Conservation (phyloP, 345 rosid genomes). For the Moricandia arvensis region DNA sequence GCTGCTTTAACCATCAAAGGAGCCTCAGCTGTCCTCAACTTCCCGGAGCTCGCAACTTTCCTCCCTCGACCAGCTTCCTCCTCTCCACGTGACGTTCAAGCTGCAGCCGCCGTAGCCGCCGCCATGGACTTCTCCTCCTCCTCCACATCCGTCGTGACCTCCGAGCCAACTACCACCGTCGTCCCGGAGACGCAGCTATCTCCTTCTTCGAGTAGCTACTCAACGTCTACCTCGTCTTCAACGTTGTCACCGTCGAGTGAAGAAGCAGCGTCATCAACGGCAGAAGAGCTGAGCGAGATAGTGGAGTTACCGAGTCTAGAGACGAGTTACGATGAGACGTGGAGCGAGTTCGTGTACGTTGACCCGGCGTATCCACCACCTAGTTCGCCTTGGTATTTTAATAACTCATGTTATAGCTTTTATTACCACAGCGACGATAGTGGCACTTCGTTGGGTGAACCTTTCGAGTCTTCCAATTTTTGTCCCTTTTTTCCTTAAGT, state of each 20-base stretch:
- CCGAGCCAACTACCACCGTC: conserved; percentile 15
- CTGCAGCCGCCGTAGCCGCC: conserved; percentile 91
- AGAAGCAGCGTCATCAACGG: conserved; percentile 48
- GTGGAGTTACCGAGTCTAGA: conserved; percentile 77
- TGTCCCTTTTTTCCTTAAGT: conserved; percentile 30
- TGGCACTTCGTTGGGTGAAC: conserved; percentile 33
- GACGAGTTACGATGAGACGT: conserved; percentile 46
- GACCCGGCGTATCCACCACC: conserved; percentile 53
- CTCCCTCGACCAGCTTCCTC: conserved; percentile 77
- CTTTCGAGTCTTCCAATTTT: conserved; percentile 40
- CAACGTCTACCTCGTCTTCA: conserved; percentile 4
- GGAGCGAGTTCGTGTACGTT: conserved; percentile 57
- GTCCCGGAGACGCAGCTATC: conserved; percentile 1
- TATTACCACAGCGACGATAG: conserved; percentile 41
- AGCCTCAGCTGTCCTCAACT: conserved; percentile 71
- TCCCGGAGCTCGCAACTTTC: conserved; percentile 68
- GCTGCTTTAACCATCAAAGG: conserved; percentile 91
- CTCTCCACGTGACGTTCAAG: conserved; percentile 86
- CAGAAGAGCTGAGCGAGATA: conserved; percentile 74
- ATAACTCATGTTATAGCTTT: conserved; percentile 37
- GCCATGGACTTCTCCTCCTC: conserved; percentile 52
- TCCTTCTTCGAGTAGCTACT: conserved; percentile 14
- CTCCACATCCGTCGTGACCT: not conserved
- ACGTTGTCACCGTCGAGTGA: conserved; percentile 25
- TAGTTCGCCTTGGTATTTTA: conserved; percentile 42